Percentiles rank a stretch among this genome's conserved stretches.
These are phyloP conservation scores for Globisporangium viniferum DNA, from an alignment of 352 stramenopile species.

Conservation along the genomic window DNA sequence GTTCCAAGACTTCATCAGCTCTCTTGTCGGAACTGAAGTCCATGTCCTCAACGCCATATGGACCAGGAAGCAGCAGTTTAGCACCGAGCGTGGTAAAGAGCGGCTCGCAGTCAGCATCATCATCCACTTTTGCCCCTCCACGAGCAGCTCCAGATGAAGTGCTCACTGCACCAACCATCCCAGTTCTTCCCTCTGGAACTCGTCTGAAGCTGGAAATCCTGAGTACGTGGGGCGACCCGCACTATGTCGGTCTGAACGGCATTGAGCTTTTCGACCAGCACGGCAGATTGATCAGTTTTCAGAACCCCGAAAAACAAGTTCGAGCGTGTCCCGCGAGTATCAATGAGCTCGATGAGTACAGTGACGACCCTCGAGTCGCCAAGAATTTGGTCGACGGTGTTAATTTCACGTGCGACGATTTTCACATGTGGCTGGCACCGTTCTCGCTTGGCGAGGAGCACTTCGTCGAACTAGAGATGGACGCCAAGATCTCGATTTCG, in stretches of 20 bases:
- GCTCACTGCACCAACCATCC: conserved; percentile 27
- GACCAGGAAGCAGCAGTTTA: neutral
- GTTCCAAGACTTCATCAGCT: conserved; percentile 10
- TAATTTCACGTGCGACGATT: conserved; percentile 88
- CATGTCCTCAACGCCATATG: conserved; percentile 3
- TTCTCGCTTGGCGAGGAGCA: conserved; percentile 57
- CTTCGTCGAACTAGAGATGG: conserved; percentile 56
- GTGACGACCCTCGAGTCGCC: conserved; percentile 64
- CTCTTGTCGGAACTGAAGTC: conserved; percentile 12
- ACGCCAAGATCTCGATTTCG: conserved; percentile 36
- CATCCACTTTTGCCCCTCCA: no score
- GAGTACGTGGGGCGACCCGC: conserved; percentile 85
- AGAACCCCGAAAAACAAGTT: conserved; percentile 46
- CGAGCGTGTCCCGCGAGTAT: conserved; percentile 74
- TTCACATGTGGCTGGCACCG: conserved; percentile 90
- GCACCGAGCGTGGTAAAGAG: neutral
- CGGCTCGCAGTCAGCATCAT: neutral
- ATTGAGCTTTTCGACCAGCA: conserved; percentile 84
- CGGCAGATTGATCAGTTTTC: conserved; percentile 54
- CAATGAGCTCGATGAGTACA: conserved; percentile 89
- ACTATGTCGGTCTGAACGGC: conserved; percentile 89
- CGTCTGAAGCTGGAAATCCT: conserved; percentile 76
- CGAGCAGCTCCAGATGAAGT: neutral
- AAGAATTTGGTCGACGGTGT: conserved; percentile 82
- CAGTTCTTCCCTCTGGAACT: conserved; percentile 57